These are phyloP conservation scores for Alternaria solani DNA, from an alignment of 2,329 filamentous ascomycete species.

Conservation along the genomic window DNA sequence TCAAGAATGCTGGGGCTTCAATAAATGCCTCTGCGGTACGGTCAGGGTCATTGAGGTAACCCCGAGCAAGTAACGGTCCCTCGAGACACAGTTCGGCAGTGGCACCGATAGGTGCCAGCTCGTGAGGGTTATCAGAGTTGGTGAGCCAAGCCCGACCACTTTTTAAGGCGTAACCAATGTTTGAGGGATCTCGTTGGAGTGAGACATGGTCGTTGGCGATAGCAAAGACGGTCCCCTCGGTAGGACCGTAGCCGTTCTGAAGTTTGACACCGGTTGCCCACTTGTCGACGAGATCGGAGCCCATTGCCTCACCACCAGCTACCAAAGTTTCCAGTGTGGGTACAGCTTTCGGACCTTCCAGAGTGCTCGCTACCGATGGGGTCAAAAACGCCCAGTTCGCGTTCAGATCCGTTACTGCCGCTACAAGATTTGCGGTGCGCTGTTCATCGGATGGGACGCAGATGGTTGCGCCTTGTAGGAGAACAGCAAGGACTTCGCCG, in stretches of 20 bases:
- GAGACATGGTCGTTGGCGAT: slow-evolving; percentile 37
- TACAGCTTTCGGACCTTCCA: slow-evolving; percentile 42
- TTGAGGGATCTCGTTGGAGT: slow-evolving; percentile 28
- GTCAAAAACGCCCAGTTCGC: slow-evolving; percentile 47
- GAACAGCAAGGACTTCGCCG: slow-evolving; percentile 44
- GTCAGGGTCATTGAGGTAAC: slow-evolving; percentile 39
- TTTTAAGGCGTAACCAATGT: slow-evolving; percentile 35
- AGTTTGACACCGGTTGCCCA: slow-evolving; percentile 36
- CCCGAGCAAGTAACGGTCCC: slow-evolving; percentile 41
- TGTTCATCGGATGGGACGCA: slow-evolving; percentile 51
- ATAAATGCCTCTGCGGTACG: slow-evolving; percentile 41
- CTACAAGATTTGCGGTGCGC: slow-evolving; percentile 55
- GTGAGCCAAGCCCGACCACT: slow-evolving; percentile 42
- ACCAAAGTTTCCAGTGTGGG: slow-evolving; percentile 51
- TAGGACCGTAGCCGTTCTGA: slow-evolving; percentile 42
- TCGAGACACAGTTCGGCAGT: slow-evolving; percentile 45
- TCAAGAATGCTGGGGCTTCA: slow-evolving; percentile 34
- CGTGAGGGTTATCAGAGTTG: slow-evolving; percentile 33
- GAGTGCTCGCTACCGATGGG: slow-evolving; percentile 47
- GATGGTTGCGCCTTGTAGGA: slow-evolving; percentile 43
- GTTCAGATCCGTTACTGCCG: slow-evolving; percentile 39
- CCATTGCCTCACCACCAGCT: slow-evolving; percentile 40
- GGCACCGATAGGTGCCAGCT: slow-evolving; percentile 42
- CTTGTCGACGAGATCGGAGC: slow-evolving; percentile 36
- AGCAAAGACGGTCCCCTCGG: slow-evolving; percentile 38